Evolutionary conservation across 2,329 filamentous ascomycete genomes (phyloP).

Genomic region (Diplodia intermedia): DNA sequence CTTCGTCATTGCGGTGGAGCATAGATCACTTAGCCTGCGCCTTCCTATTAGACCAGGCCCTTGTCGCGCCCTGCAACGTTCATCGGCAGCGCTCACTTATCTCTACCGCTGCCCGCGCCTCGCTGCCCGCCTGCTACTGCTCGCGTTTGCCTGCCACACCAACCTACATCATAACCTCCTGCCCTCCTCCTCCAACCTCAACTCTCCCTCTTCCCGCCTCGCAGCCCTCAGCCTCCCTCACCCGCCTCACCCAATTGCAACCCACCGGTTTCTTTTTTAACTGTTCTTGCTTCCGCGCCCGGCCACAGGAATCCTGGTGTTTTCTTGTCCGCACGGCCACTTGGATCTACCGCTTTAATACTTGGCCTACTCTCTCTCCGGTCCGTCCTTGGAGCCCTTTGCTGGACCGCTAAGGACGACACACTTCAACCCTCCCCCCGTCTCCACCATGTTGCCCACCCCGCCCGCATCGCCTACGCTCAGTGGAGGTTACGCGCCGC

Average conservation of each 20-base stretch:
- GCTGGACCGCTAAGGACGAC: constrained; percentile 50
- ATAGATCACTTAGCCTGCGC: constrained; percentile 33
- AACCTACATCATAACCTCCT: constrained; percentile 24
- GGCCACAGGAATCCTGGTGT: constrained; percentile 30
- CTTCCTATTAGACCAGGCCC: constrained; percentile 33
- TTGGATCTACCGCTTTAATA: constrained; percentile 27
- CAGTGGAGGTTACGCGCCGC: constrained; percentile 56
- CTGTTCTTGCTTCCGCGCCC: neutral
- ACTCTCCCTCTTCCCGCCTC: neutral
- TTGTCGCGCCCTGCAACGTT: constrained; percentile 33
- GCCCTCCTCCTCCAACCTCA: constrained; percentile 19
- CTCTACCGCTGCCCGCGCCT: constrained; percentile 31
- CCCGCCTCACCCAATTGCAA: constrained; percentile 21
- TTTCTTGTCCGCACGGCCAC: constrained; percentile 27
- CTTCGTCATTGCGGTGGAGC: constrained; percentile 28
- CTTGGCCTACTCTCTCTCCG: neutral
- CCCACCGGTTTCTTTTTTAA: constrained; percentile 14
- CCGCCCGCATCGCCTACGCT: constrained; percentile 57
- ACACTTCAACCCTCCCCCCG: constrained; percentile 30
- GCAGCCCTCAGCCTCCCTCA: constrained; percentile 11
- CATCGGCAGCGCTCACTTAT: constrained; percentile 32
- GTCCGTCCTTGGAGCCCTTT: constrained; percentile 42
- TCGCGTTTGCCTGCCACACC: constrained; percentile 20
- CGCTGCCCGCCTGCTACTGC: constrained; percentile 28
- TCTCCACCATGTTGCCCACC: constrained; percentile 56